These are phyloP conservation scores for Brassica hybrid DNA, from an alignment of 441 rosid genomes.

Conservation along the genomic window DNA sequence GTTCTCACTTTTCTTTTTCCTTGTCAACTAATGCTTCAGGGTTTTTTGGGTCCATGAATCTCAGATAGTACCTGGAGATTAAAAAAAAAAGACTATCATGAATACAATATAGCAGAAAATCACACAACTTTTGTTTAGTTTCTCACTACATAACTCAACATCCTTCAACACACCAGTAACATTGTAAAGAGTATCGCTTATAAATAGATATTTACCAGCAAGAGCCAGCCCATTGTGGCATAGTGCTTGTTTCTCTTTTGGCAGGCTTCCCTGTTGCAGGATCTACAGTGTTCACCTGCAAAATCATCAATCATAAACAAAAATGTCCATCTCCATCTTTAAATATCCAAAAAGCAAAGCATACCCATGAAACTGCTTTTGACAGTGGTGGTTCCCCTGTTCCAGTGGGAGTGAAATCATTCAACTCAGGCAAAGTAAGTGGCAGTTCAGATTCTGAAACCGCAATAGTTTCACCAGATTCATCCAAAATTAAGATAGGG, in stretches of 20 bases:
- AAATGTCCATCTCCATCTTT: background rate
- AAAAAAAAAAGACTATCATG: slow-evolving; percentile 18
- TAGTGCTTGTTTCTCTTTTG: slow-evolving; percentile 93
- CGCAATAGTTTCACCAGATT: slow-evolving; percentile 68
- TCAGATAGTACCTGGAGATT: slow-evolving; percentile 88
- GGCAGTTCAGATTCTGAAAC: slow-evolving; percentile 83
- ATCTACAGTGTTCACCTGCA: slow-evolving; percentile 70
- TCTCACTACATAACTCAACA: slow-evolving; percentile 16
- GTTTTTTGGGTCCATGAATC: slow-evolving; percentile 94
- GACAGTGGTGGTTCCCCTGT: slow-evolving; percentile 96
- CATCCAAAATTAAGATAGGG: slow-evolving; percentile 81
- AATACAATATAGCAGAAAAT: background rate
- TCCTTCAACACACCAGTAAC: slow-evolving; percentile 10
- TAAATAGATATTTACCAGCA: slow-evolving; percentile 69
- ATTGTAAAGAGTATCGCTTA: slow-evolving; percentile 3
- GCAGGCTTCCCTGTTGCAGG: slow-evolving; percentile 78
- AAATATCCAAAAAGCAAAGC: slow-evolving; percentile 23
- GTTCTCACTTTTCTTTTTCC: slow-evolving; percentile 76
- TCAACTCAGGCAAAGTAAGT: slow-evolving; percentile 83
- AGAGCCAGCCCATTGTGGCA: slow-evolving; percentile 99
- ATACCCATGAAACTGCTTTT: slow-evolving; percentile 88
- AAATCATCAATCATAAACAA: slow-evolving; percentile 9
- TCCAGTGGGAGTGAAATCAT: slow-evolving; percentile 93
- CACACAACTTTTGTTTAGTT: background rate
- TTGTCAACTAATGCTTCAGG: slow-evolving; percentile 76